Evolutionary conservation across 1,284 basidiomycete species (phyloP), one percentile per base, ranked within the genome.

Genomic region (Meira nashicola): DNA sequence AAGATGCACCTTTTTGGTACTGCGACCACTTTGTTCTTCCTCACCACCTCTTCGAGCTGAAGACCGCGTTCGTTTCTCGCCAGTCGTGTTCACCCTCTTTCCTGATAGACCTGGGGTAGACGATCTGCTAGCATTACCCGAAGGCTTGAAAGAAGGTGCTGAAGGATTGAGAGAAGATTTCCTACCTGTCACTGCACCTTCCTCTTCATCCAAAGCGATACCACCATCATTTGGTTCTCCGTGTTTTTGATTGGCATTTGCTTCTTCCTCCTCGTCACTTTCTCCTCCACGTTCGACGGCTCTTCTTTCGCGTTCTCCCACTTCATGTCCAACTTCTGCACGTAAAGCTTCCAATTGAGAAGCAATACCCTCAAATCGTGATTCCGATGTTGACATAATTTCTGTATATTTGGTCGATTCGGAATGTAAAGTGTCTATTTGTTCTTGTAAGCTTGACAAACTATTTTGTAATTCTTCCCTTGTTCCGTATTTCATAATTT

Each of bases 201-300:
- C 43, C 33, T 56, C 54, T 23, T 54, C 23, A 14, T 53, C 50
- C 9, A 33, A 33, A 4, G 28, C 28, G 28, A 33, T 33, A 23
- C 21, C 46, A 7, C n/a, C 46, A 15, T 48, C 46, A 15, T 19
- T 43, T 6, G 19, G 2, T 43, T 15, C 40, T 43, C 40, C 40
- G 19, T 43, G 15, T 15, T 19, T 43, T 2, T 3, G 3, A 21
- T n/a, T 25, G 3, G 46, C 46, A 17, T 11, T 41, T 2, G 17
- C 7, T 38, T 53, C 50, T 53, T 53, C 50, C 3, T 53, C 50
- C 5, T n/a, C 50, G 4, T 53, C 53, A 1, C 48, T 63, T 37
- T 68, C 68, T 1, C 67, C 66, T 50, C 63, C 68, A 25, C 58
- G 60, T 21, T 66, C 66, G 1, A 70, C 68, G 44, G 68, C 68